These are phyloP conservation scores for Penicillium tannophilum DNA, from an alignment of 495 filamentous ascomycete genomes.

Conservation along the genomic window DNA sequence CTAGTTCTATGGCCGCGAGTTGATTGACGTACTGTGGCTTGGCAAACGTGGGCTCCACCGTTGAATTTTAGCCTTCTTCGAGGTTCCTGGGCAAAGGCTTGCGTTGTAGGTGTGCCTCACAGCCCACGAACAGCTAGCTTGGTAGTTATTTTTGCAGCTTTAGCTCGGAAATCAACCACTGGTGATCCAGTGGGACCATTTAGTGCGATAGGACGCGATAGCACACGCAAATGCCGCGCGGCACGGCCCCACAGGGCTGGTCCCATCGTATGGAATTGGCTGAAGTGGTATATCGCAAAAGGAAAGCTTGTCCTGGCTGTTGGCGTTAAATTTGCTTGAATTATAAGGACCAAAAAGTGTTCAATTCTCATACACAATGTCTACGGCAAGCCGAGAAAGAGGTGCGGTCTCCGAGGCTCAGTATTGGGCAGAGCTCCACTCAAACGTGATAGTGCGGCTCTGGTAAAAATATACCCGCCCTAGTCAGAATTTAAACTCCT, in stretches of 20 bases:
- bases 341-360: neutral
- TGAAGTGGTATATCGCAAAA: neutral
- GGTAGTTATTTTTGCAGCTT: conserved; percentile 13
- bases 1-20: conserved; percentile 3
- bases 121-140: neutral
- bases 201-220: conserved; percentile 1
- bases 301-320: neutral
- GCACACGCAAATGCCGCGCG: conserved; percentile 16
- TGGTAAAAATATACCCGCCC: neutral
- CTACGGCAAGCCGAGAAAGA: neutral
- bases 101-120: conserved; percentile 5
- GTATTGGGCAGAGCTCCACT: neutral
- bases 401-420: neutral
- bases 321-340: neutral
- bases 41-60: neutral
- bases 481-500: neutral
- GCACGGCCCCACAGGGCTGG: conserved; percentile 14
- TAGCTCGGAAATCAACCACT: conserved; percentile 2
- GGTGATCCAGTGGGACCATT: conserved; percentile 1
- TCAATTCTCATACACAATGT: neutral
- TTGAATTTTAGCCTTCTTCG: neutral
- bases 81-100: neutral
- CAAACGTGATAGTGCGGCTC: neutral
- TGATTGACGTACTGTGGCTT: neutral
- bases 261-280: neutral